Conservation (phyloP, 148 eudicot species). For the Fagopyrum tataricum region DNA sequence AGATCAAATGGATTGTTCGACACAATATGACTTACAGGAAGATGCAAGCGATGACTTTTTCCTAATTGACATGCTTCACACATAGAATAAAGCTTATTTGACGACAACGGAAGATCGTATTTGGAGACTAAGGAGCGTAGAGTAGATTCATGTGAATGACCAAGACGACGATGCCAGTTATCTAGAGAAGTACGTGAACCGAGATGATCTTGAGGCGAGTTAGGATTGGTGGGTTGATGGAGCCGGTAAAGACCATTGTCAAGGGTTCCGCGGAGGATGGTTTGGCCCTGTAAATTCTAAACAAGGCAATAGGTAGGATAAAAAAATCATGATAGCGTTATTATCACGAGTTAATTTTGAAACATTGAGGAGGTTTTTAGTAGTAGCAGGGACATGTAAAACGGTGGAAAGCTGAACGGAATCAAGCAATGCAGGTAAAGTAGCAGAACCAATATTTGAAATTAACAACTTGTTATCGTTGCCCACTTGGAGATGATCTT, state of each 20-base stretch:
- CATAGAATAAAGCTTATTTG: not conserved
- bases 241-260: not conserved
- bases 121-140: not conserved
- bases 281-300: not conserved
- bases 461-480: not conserved
- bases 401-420: not conserved
- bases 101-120: not conserved
- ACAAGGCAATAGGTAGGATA: not conserved
- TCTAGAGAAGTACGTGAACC: not conserved
- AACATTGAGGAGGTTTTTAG: not conserved
- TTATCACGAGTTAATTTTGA: too few species aligned
- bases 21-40: not conserved
- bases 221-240: not conserved
- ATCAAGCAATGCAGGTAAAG: too few species aligned
- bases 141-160: not conserved
- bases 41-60: not conserved
- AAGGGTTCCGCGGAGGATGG: not conserved
- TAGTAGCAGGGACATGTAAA: not conserved
- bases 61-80: not conserved
- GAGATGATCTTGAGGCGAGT: not conserved
- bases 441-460: not conserved
- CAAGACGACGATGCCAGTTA: not conserved
- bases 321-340: not conserved
- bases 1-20: not conserved
- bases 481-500: not conserved